phyloP scores from a whole-genome alignment of 163 green algal genomes.

The Chlorella variabilis region DNA sequence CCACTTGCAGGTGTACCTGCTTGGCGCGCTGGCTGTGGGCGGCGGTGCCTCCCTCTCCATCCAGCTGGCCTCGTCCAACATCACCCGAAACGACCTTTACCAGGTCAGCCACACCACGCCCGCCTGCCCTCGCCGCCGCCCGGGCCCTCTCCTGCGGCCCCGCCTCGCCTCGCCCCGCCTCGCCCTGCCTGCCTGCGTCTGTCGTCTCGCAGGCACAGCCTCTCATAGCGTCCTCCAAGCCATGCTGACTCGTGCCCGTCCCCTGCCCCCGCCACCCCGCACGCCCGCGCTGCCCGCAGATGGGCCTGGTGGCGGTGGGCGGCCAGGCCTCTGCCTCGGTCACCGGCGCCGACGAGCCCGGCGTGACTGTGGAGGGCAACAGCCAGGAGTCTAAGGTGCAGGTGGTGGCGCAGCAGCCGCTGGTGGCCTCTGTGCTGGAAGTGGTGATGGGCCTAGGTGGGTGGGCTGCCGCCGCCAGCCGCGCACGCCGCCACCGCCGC shows the following conservation, averaged over 20 bases:
- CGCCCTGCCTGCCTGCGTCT: too few species aligned
- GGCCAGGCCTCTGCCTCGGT: background rate
- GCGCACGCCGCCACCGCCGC: too few species aligned
- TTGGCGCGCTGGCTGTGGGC: constrained; percentile 10
- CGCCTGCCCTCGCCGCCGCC: background rate
- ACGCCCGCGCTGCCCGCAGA: too few species aligned
- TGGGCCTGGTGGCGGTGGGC: constrained; percentile 13
- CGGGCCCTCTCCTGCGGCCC: too few species aligned
- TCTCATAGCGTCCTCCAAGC: too few species aligned
- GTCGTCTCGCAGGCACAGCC: too few species aligned
- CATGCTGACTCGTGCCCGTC: background rate
- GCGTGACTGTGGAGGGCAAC: background rate
- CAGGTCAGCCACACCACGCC: background rate
- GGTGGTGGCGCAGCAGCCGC: background rate
- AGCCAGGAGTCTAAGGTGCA: background rate
- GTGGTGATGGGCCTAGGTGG: background rate
- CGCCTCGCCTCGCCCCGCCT: too few species aligned
- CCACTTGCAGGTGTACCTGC: background rate
- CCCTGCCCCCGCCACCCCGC: background rate
- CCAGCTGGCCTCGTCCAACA: constrained; percentile 5
- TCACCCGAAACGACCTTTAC: background rate
- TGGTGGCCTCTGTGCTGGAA: background rate
- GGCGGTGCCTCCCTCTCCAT: background rate
- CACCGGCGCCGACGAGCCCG: background rate
- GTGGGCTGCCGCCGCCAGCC: too few species aligned